Evolutionary conservation across 2,329 filamentous ascomycete genomes (phyloP), one percentile per base, ranked within the genome.

Genomic region (Aschersonia sp.): DNA sequence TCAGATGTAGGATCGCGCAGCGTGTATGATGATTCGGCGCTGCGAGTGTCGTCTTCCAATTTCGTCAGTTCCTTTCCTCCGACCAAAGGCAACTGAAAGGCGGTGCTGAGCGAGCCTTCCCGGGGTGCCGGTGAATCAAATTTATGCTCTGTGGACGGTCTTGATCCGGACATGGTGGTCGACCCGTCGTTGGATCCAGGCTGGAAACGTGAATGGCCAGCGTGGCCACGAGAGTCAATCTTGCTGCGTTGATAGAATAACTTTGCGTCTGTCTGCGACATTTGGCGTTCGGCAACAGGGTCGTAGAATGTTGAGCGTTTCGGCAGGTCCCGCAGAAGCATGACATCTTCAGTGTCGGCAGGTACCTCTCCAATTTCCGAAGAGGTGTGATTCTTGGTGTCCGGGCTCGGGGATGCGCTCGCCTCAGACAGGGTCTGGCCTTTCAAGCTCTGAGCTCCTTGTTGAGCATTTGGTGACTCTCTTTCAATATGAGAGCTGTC

Each of bases 231-330:
- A 58, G 59, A 48, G 52, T 83, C 83, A 49, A 81, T 70, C 63
- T 88, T 85, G 64, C 87, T 88, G 54, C 86, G 77, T 67, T 96
- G 90, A 64, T 95, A 98, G 68, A 97, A 94, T 52, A 96, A 76
- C 65, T 95, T 97, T 50, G 90, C 87, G 62, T 98, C 92, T 30
- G 86, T 83, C 63, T 95, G 88, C 59, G 84, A 94, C 80, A 95
- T 85, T 59, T 90, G 86, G 58, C 92, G 94, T 66, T 98, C 92
- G 47, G 87, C 85, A 46, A 90, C 83, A 58, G 90, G 87, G 64
- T 96, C 89, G 67, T 94, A 96, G 61, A 88, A 94, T 22, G 89
- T 86, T 7, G 88, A 95, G 61, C 82, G 83, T 51, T 73, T 73
- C 35, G 77, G 78, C 46, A 78, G 60, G 58, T 83, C 79, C 51